These are phyloP conservation scores for Tothia fuscella DNA, from an alignment of 2,329 filamentous ascomycete genomes.

Conservation along the genomic window DNA sequence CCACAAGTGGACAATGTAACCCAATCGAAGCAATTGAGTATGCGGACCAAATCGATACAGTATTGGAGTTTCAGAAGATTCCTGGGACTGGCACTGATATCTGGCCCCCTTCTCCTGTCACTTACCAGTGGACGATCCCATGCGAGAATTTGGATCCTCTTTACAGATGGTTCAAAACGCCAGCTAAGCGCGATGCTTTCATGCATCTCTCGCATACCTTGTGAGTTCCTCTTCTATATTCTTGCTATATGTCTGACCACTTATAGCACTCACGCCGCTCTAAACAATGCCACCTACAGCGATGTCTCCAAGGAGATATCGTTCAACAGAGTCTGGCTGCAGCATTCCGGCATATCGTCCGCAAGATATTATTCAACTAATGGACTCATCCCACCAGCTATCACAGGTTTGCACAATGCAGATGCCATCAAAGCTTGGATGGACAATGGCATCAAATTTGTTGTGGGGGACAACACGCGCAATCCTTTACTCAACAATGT, in stretches of 20 bases:
- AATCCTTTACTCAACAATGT: constrained; percentile 38
- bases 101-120: constrained; percentile 28
- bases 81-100: constrained; percentile 26
- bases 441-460: constrained; percentile 46
- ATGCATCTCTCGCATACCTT: constrained; percentile 52
- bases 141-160: constrained; percentile 41
- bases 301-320: constrained; percentile 46
- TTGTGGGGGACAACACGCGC: constrained; percentile 53
- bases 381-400: constrained; percentile 50
- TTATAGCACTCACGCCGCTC: constrained; percentile 39
- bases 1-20: constrained; percentile 16
- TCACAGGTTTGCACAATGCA: constrained; percentile 53
- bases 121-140: constrained; percentile 36
- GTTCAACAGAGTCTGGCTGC: constrained; percentile 49
- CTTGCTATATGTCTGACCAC: neutral
- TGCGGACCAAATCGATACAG: constrained; percentile 26
- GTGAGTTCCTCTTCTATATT: constrained; percentile 14
- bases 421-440: constrained; percentile 48
- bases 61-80: constrained; percentile 35
- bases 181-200: constrained; percentile 40
- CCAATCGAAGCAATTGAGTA: constrained; percentile 27
- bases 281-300: constrained; percentile 48
- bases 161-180: constrained; percentile 41
- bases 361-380: constrained; percentile 38
- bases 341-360: constrained; percentile 38